Evolutionary conservation across 768 basidiomycete genomes (phyloP), one percentile per base, ranked within the genome.

Genomic region (Megacollybia marginata): DNA sequence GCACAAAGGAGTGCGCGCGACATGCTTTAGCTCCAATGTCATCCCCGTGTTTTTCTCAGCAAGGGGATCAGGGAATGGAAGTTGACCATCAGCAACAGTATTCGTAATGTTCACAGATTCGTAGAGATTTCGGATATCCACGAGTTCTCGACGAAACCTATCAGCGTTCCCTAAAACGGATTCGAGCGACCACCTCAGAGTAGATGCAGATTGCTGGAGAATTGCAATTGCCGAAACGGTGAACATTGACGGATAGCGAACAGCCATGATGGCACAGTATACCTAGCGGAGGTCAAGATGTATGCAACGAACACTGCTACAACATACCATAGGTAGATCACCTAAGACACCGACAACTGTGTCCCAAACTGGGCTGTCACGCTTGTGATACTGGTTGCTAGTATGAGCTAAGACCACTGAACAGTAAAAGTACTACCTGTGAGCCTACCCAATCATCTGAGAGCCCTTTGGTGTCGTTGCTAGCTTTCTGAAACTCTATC

Each of bases 311-410:
- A 16, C 12, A 15, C n/a, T 7, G 12, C 13, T 45, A 10, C 1
- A 8, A 20, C 42, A 31, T 44, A 50, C 49, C 11, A 50, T 45
- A 18, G 49, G 49, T 8, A 50, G 20, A 35, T 46, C 49, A 2
- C 44, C 49, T 6, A 46, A 5, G 31, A 50, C 5, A 12, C 31
- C 19, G 9, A 33, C 15, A 11, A 16, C 4, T 8, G 46, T 28
- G 10, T 50, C 44, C 2, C n/a, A 15, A 11, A 44, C 16, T 16
- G 49, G 31, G 13, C 32, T 46, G n/a, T 9, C 20, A 16, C 32
- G 2, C 18, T 12, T 35, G 11, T n/a, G 9, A 35, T 45, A 50
- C 28, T 46, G 49, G 11, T 3, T 2, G 9, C 9, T 12, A 15
- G n/a, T n/a, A 28, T 28, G 23, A 28, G 23, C 6, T 28, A 2